phyloP scores from a whole-genome alignment of 2,329 filamentous ascomycete genomes.

The Diplodia scrobiculata region DNA sequence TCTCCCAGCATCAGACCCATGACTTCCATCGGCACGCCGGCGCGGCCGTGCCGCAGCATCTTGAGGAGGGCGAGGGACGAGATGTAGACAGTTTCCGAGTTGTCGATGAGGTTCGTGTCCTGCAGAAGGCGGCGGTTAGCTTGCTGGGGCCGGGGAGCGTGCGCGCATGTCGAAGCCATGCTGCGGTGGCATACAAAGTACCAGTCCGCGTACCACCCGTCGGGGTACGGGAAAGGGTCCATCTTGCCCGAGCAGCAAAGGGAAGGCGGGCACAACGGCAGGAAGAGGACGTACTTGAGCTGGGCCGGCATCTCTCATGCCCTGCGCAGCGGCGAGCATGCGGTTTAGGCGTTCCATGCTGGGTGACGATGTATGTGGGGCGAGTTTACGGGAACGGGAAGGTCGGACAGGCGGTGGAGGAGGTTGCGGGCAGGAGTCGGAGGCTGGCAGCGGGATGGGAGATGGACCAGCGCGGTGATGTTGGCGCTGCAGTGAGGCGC shows the following conservation, averaged over 20 bases:
- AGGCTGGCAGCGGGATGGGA: conserved; percentile 8
- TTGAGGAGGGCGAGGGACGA: conserved; percentile 95
- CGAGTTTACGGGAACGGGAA: conserved; percentile 17
- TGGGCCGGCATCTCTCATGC: conserved; percentile 64
- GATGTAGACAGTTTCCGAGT: conserved; percentile 99
- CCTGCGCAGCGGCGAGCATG: conserved; percentile 75
- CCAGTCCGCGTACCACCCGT: conserved; percentile 28
- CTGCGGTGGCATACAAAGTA: conserved; percentile 27
- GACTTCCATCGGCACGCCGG: conserved; percentile 99
- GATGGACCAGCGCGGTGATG: conserved; percentile 14
- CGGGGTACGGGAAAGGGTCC: conserved; percentile 29
- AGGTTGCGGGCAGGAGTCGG: conserved; percentile 10
- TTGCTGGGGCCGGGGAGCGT: conserved; percentile 11
- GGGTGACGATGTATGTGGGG: conserved; percentile 23
- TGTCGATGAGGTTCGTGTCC: conserved; percentile 96
- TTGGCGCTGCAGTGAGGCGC: conserved; percentile 19
- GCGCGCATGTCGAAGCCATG: neutral
- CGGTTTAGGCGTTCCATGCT: conserved; percentile 88
- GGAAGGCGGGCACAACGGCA: conserved; percentile 28
- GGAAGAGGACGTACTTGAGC: conserved; percentile 58
- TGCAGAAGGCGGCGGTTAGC: conserved; percentile 43
- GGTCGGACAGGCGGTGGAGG: conserved; percentile 9
- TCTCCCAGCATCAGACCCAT: conserved; percentile 99
- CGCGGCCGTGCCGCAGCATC: conserved; percentile 96
- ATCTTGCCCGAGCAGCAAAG: conserved; percentile 19